Evolutionary conservation across 2,329 filamentous ascomycete species (phyloP), one percentile per base, ranked within the genome.

Genomic region (Cladosporium phlei): DNA sequence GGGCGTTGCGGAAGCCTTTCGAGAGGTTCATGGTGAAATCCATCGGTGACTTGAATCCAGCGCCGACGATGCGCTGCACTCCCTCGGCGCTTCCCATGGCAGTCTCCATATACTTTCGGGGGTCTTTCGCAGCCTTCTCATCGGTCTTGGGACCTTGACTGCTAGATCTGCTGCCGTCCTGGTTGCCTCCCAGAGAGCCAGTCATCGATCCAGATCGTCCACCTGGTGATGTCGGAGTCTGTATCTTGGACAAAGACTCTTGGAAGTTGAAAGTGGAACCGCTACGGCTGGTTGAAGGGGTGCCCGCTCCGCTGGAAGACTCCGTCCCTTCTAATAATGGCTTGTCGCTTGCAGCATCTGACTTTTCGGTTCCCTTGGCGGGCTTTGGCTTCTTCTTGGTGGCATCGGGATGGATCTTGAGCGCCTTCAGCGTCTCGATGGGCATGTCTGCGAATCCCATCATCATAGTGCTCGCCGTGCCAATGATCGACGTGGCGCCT

Each of bases 1-100:
- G 89, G 5, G 86, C 84, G 57, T 95, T 95, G 61, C 91, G 85
- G 62, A 95, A 94, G 0, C 90, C 90, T 63, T 85, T 86, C 1
- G 89, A 84, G 22, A 95, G 67, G 1, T 85, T 85, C 40, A 95
- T 70, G 17, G 86, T 88, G 56, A 95, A 86, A 64, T 95, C 88
- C 76, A 94, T 84, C 0, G 90, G 90, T 0, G 83, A 83, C 59
- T 86, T 86, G 51, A 91, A 57, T 11, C 62, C 62, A 16, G 65
- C 63, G 10, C 60, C 60, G 4, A 66, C 52, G 24, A 68, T 66
- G 19, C 59, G 59, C n/a, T 58, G 52, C 8, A 67, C 57, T 6
- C 65, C 65, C 48, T 66, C 65, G 8, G 59, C 55, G 12, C 65
- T 66, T 24, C 51, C 62, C 30, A 52, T 51, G 25, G 51, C 59